Evolutionary conservation across 805 yeast species (phyloP), one percentile per base, ranked within the genome.

Genomic region (Candida easanensis): DNA sequence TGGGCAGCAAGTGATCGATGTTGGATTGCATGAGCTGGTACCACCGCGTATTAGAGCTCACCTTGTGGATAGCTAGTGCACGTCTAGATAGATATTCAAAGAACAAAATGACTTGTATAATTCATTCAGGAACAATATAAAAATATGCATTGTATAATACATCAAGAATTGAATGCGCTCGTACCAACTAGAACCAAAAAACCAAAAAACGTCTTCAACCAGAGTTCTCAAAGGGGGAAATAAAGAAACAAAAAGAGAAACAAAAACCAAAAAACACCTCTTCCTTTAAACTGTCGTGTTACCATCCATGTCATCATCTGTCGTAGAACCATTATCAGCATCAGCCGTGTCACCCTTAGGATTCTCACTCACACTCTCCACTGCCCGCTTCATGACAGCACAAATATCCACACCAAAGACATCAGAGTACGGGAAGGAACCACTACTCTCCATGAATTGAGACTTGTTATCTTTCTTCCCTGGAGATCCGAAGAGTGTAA

Each of bases 331-430:
- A 21, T 41, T 33, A 13, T 41, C 44, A 16, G 31, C 13, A 8
- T 38, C 34, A 4, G 19, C 32, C 19, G 15, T 33, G 8, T 10
- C 11, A 25, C 22, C 30, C 10, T 26, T 26, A 6, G n/a, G 15
- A 26, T 26, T 39, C 33, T 43, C 44, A 36, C 35, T 30, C 4
- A 32, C 39, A 34, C 46, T 53, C 34, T 63, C 71, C 30, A 67
- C 69, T 6, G 76, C 78, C n/a, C 77, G 58, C 44, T 68, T 61
- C 5, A 73, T 70, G 19, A 73, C 75, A 32, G 76, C 67, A 49
- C 76, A 72, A 26, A 77, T 65, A 55, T 78, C 83, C 37, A 78
- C 80, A 9, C 83, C 83, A 59, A 77, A 77, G 31, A 77, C 69
- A 55, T 78, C 80, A 37, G 48, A 42, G 31, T 41, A 46, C 2